phyloP scores from a whole-genome alignment of 768 basidiomycete species.

The Suillus occidentalis region DNA sequence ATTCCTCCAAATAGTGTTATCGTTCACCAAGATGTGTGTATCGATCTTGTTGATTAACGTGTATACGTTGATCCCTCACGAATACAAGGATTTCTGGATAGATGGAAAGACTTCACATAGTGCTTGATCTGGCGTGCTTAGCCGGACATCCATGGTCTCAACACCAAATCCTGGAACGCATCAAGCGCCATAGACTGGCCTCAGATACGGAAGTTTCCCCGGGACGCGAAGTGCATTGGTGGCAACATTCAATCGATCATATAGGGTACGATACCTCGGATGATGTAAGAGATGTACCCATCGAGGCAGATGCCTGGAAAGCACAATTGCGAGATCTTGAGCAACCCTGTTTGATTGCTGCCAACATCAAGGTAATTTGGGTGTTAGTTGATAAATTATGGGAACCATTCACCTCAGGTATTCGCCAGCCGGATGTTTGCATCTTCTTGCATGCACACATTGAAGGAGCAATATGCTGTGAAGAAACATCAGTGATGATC shows the following conservation, averaged over 20 bases:
- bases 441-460: slow-evolving; percentile 81
- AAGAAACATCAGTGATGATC: neutral
- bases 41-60: neutral
- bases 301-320: slow-evolving; percentile 54
- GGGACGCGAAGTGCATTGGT: slow-evolving; percentile 65
- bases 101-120: slow-evolving; percentile 42
- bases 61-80: slow-evolving; percentile 7
- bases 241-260: slow-evolving; percentile 64
- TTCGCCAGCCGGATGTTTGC: slow-evolving; percentile 71
- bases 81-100: slow-evolving; percentile 82
- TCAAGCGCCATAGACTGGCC: slow-evolving; percentile 90
- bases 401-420: slow-evolving; percentile 40
- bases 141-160: slow-evolving; percentile 33
- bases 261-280: slow-evolving; percentile 87
- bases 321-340: slow-evolving; percentile 50
- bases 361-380: slow-evolving; percentile 62
- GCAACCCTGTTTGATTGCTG: slow-evolving; percentile 37
- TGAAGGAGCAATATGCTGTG: slow-evolving; percentile 52
- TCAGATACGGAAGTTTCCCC: slow-evolving; percentile 63
- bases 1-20: slow-evolving; percentile 80
- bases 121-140: neutral
- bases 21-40: slow-evolving; percentile 87
- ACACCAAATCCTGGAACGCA: slow-evolving; percentile 90
- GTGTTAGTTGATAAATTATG: slow-evolving; percentile 88
- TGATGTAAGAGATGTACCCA: slow-evolving; percentile 69